Base-by-base conservation (phyloP, 2,329 filamentous ascomycete species). In the Fusarium goolgardi region DNA sequence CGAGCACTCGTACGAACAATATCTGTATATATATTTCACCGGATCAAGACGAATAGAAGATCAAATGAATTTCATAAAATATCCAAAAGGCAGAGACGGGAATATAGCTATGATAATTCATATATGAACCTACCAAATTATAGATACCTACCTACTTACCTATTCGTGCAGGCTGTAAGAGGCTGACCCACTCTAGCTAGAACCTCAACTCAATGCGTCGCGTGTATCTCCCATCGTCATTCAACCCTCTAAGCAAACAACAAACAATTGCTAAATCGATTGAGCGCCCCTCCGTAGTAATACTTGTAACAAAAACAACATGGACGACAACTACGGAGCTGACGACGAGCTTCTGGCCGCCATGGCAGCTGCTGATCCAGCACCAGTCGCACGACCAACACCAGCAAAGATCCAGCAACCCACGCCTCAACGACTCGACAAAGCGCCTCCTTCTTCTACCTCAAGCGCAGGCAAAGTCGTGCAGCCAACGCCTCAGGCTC, bases 401-500 rank as follows among this genome's bases (percentile, higher is more conserved):
- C 77, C 83, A n/a, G 80, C 78, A 63, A 80, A 73, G 59, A 79
- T 82, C 39, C 79, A 79, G 65, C 81, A 82, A 67, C 85, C 82
- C 2, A 84, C 77, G 16, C 86, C 87, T 1, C 88, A 90, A 70
- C 82, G 83, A 9, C 79, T 90, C 35, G 85, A 88, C 71, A 83
- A 79, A 63, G 80, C 80, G 57, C 82, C 83, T 18, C 80, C 82
- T n/a, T 71, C 82, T n/a, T 71, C 79, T 23, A 76, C 79, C 11
- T 72, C 76, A 8, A 68, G 78, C 5, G 77, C 76, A 39, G 75
- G 82, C 39, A 91, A 90, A 74, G 85, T 96, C 27, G 89, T 95
- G 34, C 95, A 97, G 78, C 94, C 94, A 13, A 96, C 90, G 59
- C 95, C 94, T 1, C 94, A 97, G 81, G 90, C 88, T n/a, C 84